Base-by-base conservation (phyloP, 164 flowering plant species). In the Buxus sempervirens region DNA sequence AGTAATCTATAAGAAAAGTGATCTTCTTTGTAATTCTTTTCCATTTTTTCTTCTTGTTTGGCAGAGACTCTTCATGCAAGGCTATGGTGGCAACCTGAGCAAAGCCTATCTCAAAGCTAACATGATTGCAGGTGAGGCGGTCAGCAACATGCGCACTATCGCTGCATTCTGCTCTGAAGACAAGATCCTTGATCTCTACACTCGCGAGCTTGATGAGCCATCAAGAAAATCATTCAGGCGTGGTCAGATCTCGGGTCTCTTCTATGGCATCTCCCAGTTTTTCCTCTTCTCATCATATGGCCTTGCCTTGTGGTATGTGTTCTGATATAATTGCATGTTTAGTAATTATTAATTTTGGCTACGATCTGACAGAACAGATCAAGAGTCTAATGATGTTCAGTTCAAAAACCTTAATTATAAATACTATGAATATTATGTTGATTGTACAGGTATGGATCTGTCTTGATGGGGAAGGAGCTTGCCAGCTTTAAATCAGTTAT, bases 81-180 rank as follows among this genome's bases (percentile, higher is more conserved):
- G 99, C 59, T 93, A 80, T 73, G 99, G 98, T n/a, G 95, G 92
- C 13, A 84, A 96, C 83, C 79, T 95, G 80, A 93, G 84, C 83
- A 87, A 90, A 77, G 87, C 97, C 5, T 93, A 96, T 74, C 85
- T 91, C n/a, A 89, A 84, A 73, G 99, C 99, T 15, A 96, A 92
- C 79, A 92, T 88, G 98, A 80, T 96, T 58, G 99, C 99, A 26
- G 91, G 91, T 27, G 99, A 96, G 81, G 96, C 99, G 1, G 98
- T 96, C 62, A 82, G 95, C 65, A 96, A 96, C 79, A 91, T 96
- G 53, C 84, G 98, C 27, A 93, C 99, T 22, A 89, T 96, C 24
- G 90, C 97, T 16, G 97, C 99, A 38, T 96, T 96, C 64, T 93
- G 98, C 68, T 71, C 95, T 0, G 98, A 96, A 74, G 83, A 88